These are phyloP conservation scores for Lupinus albus DNA, from an alignment of 306 rosid genomes.

Conservation along the genomic window DNA sequence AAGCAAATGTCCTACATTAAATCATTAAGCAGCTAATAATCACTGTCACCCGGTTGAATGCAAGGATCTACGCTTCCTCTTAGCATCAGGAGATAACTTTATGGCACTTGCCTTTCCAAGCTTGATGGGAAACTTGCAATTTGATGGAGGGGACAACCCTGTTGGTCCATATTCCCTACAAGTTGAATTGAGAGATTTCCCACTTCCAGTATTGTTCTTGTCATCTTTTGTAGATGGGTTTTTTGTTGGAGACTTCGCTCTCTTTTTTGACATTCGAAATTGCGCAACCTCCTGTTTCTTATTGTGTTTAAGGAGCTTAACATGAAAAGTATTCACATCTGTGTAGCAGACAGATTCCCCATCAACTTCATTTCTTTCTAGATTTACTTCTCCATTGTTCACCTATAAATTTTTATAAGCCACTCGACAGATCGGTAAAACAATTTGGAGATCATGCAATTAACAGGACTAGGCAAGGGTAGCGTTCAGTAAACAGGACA, in stretches of 20 bases:
- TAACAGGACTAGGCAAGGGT: too few relatives aligned
- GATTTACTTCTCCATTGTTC: slow-evolving; percentile 74
- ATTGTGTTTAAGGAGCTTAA: slow-evolving; percentile 57
- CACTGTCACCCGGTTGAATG: slow-evolving; percentile 53
- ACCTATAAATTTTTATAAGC: slow-evolving; percentile 59
- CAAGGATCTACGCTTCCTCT: slow-evolving; percentile 69
- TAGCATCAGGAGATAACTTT: slow-evolving; percentile 70
- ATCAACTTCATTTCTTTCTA: slow-evolving; percentile 53
- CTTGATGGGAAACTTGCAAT: slow-evolving; percentile 60
- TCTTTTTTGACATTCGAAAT: slow-evolving; percentile 56
- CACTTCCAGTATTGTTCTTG: slow-evolving; percentile 36
- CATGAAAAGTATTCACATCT: slow-evolving; percentile 63
- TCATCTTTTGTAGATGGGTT: slow-evolving; percentile 42
- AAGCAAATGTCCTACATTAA: slow-evolving; percentile 42
- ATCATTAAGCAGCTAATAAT: slow-evolving; percentile 20
- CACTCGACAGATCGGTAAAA: background rate
- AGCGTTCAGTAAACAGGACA: too few relatives aligned
- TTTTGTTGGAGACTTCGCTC: slow-evolving; percentile 58
- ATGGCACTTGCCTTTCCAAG: slow-evolving; percentile 52
- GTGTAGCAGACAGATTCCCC: slow-evolving; percentile 65
- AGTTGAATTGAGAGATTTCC: slow-evolving; percentile 44
- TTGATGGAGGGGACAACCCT: slow-evolving; percentile 43
- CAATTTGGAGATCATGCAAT: background rate
- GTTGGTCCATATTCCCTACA: slow-evolving; percentile 39
- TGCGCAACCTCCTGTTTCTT: slow-evolving; percentile 41